Conservation (phyloP, 2,329 filamentous ascomycete species). For the Ilyonectria destructans region DNA sequence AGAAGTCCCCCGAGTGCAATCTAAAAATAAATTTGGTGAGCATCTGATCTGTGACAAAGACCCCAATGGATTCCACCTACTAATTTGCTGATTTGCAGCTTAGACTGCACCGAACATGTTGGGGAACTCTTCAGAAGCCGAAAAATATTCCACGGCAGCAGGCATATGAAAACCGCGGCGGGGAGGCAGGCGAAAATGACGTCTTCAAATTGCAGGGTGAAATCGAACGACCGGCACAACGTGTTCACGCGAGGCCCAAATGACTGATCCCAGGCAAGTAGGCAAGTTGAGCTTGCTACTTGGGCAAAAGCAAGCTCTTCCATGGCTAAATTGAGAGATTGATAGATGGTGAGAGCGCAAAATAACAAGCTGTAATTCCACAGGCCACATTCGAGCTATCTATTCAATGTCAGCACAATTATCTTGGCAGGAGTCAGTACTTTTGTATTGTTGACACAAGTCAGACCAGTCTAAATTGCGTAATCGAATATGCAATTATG, state of each 20-base stretch:
- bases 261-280: neutral
- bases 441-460: no score
- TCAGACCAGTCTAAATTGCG: no score
- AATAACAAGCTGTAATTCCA: neutral
- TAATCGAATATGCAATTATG: no score
- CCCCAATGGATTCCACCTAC: slow-evolving; percentile 27
- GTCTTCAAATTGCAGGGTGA: slow-evolving; percentile 50
- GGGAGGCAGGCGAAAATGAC: slow-evolving; percentile 45
- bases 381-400: neutral
- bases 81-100: slow-evolving; percentile 30
- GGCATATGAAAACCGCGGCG: slow-evolving; percentile 37
- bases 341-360: neutral
- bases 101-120: slow-evolving; percentile 15
- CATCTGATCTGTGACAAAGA: neutral
- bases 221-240: slow-evolving; percentile 48
- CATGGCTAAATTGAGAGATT: neutral
- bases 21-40: neutral
- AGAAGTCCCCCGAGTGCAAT: neutral
- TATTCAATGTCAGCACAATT: neutral
- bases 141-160: slow-evolving; percentile 26
- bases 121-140: slow-evolving; percentile 19
- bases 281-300: neutral
- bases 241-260: slow-evolving; percentile 44
- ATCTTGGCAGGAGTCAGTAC: no score
- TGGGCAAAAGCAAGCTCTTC: neutral